phyloP scores from a whole-genome alignment of 306 rosid species.

The Ormosia semicastrata region DNA sequence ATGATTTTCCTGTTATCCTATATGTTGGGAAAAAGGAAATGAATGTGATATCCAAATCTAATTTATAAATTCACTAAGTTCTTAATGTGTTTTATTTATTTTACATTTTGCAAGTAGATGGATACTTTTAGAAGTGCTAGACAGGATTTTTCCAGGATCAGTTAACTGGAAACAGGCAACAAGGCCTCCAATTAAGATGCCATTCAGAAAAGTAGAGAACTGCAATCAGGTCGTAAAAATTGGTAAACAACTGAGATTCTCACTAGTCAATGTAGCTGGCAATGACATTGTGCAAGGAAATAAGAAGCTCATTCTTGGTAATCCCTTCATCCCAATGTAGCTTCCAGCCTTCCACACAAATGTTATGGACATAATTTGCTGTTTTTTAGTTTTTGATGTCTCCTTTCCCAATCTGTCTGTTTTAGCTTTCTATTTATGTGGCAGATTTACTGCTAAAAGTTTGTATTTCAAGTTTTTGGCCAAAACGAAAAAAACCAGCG shows the following conservation, averaged over 20 bases:
- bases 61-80: neutral
- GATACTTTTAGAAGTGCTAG: constrained; percentile 88
- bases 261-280: constrained; percentile 90
- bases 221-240: constrained; percentile 88
- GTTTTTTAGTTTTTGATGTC: neutral
- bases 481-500: neutral
- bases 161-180: constrained; percentile 95
- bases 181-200: constrained; percentile 96
- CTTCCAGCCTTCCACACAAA: neutral
- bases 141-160: constrained; percentile 80
- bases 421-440: neutral
- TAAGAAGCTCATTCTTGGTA: constrained; percentile 96
- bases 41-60: neutral
- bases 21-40: neutral
- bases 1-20: neutral
- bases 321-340: constrained; percentile 22
- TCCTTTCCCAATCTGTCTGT: neutral
- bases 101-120: constrained; percentile 53
- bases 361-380: neutral
- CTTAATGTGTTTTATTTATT: constrained; percentile 11
- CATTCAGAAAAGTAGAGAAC: constrained; percentile 93
- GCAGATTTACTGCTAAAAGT: neutral
- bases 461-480: neutral
- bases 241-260: constrained; percentile 70
- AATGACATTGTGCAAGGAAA: constrained; percentile 97